Evolutionary conservation across 768 basidiomycete genomes (phyloP).

Genomic region (Strobilomyces echinocephalus): DNA sequence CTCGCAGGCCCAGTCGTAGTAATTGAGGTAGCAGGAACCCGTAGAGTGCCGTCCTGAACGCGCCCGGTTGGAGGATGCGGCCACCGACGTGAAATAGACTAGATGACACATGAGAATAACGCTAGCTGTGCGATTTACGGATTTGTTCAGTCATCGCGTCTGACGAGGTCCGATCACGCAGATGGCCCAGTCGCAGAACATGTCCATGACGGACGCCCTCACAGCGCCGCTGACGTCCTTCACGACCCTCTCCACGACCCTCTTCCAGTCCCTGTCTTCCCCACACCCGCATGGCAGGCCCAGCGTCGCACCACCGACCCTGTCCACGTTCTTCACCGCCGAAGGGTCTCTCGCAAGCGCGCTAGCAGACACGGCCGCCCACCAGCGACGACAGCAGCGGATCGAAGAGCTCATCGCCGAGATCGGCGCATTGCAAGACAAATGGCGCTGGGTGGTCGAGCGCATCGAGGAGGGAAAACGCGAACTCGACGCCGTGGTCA

Average conservation of each 20-base stretch:
- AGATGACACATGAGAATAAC: too few species aligned
- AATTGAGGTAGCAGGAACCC: background rate
- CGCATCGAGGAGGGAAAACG: slow-evolving; percentile 62
- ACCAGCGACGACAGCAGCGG: slow-evolving; percentile 70
- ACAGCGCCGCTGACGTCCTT: slow-evolving; percentile 59
- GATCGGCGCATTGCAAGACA: slow-evolving; percentile 59
- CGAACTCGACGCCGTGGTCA: slow-evolving; percentile 65
- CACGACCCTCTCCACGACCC: slow-evolving; percentile 57
- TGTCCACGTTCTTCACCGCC: slow-evolving; percentile 52
- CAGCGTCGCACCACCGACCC: slow-evolving; percentile 40
- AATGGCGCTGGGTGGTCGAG: slow-evolving; percentile 65
- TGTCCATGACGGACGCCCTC: slow-evolving; percentile 55
- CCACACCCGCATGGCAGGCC: slow-evolving; percentile 37
- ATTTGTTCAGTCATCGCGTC: too few species aligned
- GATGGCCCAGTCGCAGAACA: slow-evolving; percentile 9
- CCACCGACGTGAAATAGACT: too few species aligned
- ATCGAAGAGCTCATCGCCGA: slow-evolving; percentile 72
- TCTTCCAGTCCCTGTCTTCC: slow-evolving; percentile 73
- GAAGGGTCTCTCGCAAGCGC: slow-evolving; percentile 65
- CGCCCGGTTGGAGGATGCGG: background rate
- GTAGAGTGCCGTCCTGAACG: background rate
- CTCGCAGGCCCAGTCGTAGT: background rate
- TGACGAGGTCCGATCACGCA: background rate
- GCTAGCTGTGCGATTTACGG: too few species aligned
- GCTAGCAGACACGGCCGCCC: slow-evolving; percentile 58